Base-by-base conservation (phyloP, 2,329 filamentous ascomycete genomes). In the Dryadomyces quercus-mongolicae region DNA sequence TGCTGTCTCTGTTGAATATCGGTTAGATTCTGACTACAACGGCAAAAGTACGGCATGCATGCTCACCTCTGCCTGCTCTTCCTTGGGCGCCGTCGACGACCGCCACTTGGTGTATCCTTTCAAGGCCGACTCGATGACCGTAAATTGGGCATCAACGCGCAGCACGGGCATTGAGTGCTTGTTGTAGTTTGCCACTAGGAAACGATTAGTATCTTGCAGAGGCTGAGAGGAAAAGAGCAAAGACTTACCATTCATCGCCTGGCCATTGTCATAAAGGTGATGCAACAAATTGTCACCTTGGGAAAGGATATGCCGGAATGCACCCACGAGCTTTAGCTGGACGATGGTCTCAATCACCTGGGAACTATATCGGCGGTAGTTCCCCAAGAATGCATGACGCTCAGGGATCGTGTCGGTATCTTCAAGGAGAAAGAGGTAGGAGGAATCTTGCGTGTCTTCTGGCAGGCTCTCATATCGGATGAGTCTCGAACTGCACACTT, bases 321-420 rank as follows among this genome's bases (percentile, higher is more conserved):
- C 92, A 57, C 96, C 91, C 51, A 86, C 80, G 2, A 91, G 82
- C 61, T 88, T 86, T 60, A 87, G 79, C 60, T 87, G 80, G 21
- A 94, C 89, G 58, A 97, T 88, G 16, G 79, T 79, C 68, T 97
- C 92, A 54, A 98, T 89, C 25, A 96, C 80, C 56, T 88, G 85
- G 3, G 84, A 83, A 66, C 90, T 93, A 64, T 95, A 97, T 56
- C 93, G 81, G 43, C 93, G 80, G 67, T 98, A 98, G 64, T 98
- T 97, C 4, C 92, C 90, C 12, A 97, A 77, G 66, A 98, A 98
- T 1, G 90, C 89, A 69, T 98, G 93, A 22, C 90, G 81, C 66
- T 98, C 93, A 0, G 93, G 93, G 20, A 92, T 75, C 0, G 92
- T 97, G 64, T 98, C 93, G 54, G 95, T 94, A 65, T 98, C 93